Percentiles rank a stretch among this genome's conserved stretches.
phyloP scores from a whole-genome alignment of 768 basidiomycete species.

The Sarcodon sp. region DNA sequence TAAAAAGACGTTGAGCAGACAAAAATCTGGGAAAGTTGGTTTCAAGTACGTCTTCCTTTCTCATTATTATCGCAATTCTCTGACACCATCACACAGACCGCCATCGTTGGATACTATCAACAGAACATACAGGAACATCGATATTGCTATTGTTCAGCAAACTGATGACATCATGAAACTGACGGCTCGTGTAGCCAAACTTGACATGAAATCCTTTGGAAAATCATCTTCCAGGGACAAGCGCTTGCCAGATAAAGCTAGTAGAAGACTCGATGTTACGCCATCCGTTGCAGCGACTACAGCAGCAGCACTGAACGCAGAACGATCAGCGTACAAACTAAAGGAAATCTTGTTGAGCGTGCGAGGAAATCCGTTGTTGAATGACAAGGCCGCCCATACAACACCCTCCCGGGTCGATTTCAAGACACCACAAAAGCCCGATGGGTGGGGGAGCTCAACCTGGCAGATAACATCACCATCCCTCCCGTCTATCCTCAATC shows the following conservation, averaged over 20 bases:
- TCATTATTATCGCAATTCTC: not conserved
- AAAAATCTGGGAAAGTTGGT: constrained; percentile 45
- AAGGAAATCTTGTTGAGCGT: constrained; percentile 53
- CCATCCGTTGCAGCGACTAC: constrained; percentile 63
- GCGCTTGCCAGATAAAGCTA: constrained; percentile 15
- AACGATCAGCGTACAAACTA: constrained; percentile 56
- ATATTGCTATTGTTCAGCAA: constrained; percentile 54
- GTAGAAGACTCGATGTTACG: constrained; percentile 22
- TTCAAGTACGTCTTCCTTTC: constrained; percentile 37
- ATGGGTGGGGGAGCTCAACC: constrained; percentile 3
- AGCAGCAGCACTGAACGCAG: constrained; percentile 72
- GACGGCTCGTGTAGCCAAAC: constrained; percentile 34
- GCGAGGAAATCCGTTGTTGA: constrained; percentile 55
- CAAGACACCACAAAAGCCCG: constrained; percentile 16
- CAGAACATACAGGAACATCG: constrained; percentile 78
- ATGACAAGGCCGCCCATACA: constrained; percentile 30
- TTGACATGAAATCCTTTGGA: constrained; percentile 23
- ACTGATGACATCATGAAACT: constrained; percentile 38
- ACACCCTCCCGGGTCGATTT: constrained; percentile 12
- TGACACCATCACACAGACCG: constrained; percentile 32
- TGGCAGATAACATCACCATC: not conserved
- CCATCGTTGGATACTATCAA: constrained; percentile 80
- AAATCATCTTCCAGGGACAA: constrained; percentile 23
- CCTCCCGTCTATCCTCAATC: not conserved
- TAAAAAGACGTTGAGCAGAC: constrained; percentile 55